phyloP scores from a whole-genome alignment of 768 basidiomycete species.

The Lactarius quietus region DNA sequence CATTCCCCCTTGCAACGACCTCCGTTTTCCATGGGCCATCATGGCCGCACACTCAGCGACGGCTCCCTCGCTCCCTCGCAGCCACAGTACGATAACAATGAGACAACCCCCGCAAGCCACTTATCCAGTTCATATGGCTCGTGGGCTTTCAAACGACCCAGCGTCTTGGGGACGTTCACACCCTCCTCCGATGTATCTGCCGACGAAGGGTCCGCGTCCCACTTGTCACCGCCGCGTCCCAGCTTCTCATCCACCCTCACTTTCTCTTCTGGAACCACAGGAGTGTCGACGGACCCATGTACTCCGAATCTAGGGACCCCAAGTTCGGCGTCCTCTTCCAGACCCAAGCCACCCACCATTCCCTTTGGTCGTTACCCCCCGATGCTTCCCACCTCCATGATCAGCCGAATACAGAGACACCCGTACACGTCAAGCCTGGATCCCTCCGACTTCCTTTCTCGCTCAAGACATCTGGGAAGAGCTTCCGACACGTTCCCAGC shows the following conservation, averaged over 20 bases:
- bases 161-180: slow-evolving; percentile 60
- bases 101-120: slow-evolving; percentile 6
- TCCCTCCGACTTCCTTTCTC: slow-evolving; percentile 36
- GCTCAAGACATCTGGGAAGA: slow-evolving; percentile 26
- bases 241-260: slow-evolving; percentile 28
- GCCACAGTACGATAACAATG: background rate
- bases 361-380: slow-evolving; percentile 39
- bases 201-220: slow-evolving; percentile 34
- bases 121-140: slow-evolving; percentile 20
- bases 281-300: slow-evolving; percentile 19
- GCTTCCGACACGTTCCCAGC: slow-evolving; percentile 27
- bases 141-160: slow-evolving; percentile 42
- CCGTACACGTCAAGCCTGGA: slow-evolving; percentile 28
- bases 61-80: slow-evolving; percentile 13
- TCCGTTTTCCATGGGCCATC: slow-evolving; percentile 9
- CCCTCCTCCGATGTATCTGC: slow-evolving; percentile 40
- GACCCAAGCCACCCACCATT: slow-evolving; percentile 36
- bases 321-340: slow-evolving; percentile 36
- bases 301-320: slow-evolving; percentile 34
- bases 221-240: slow-evolving; percentile 26
- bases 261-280: slow-evolving; percentile 27
- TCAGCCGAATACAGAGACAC: slow-evolving; percentile 31
- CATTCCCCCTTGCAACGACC: slow-evolving; percentile 26
- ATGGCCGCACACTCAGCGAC: slow-evolving; percentile 41
- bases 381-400: slow-evolving; percentile 41